These are phyloP conservation scores for Dysphania ambrosioides DNA, from an alignment of 148 eudicot species.

Conservation along the genomic window DNA sequence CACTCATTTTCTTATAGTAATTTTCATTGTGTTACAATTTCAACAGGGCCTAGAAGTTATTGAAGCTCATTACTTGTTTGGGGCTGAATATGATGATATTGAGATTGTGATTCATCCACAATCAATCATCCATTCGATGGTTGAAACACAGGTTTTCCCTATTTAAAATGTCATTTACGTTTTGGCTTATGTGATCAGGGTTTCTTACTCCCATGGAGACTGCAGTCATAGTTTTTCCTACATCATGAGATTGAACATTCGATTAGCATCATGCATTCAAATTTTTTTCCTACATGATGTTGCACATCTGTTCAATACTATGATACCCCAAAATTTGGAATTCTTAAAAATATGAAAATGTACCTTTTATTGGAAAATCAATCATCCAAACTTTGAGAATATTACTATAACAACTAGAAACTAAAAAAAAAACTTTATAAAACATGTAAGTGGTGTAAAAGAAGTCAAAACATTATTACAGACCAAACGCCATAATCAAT, in stretches of 20 bases:
- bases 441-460: too few relatives aligned
- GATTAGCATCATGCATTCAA: background rate
- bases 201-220: background rate
- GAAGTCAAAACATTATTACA: too few relatives aligned
- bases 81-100: conserved; percentile 83
- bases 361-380: too few relatives aligned
- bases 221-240: background rate
- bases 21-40: conserved; percentile 15
- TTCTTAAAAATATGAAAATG: too few relatives aligned
- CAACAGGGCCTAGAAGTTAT: conserved; percentile 95
- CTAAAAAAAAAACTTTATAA: too few relatives aligned
- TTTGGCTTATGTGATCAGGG: background rate
- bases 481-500: too few relatives aligned
- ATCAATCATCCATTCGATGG: conserved; percentile 94
- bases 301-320: background rate
- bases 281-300: background rate
- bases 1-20: background rate
- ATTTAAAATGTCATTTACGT: background rate
- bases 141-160: conserved; percentile 81
- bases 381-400: too few relatives aligned
- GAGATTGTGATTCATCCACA: conserved; percentile 97
- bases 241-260: background rate
- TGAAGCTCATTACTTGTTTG: conserved; percentile 98
- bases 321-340: too few relatives aligned
- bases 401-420: too few relatives aligned